Conservation (phyloP, 306 rosid species). For the Luffa acutangula region DNA sequence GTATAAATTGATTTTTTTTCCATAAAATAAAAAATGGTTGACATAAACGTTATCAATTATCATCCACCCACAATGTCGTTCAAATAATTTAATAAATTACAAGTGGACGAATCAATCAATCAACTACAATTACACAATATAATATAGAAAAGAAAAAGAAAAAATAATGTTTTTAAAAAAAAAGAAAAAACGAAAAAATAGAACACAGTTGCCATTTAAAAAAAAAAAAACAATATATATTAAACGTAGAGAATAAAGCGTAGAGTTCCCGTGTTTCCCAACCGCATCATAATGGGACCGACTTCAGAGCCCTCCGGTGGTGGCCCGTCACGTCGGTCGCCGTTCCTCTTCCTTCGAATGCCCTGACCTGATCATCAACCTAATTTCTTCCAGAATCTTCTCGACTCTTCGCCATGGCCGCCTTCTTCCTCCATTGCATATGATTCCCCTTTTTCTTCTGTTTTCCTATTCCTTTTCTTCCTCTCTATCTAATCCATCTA, state of each 20-base stretch:
- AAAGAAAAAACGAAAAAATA: too few species aligned
- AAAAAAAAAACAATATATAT: not conserved
- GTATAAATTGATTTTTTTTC: not conserved
- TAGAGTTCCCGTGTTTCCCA: not conserved
- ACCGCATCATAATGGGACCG: not conserved
- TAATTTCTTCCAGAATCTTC: not conserved
- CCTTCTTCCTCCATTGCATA: not conserved
- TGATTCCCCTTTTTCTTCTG: not conserved
- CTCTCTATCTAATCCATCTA: not conserved
- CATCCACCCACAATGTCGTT: not conserved
- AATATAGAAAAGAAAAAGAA: too few species aligned
- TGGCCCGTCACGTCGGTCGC: slow-evolving; percentile 1
- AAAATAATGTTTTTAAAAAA: too few species aligned
- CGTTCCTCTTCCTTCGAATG: not conserved
- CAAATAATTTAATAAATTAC: not conserved
- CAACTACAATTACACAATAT: not conserved
- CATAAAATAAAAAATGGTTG: not conserved
- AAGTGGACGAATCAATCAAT: not conserved
- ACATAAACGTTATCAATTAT: not conserved
- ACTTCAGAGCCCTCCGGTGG: not conserved
- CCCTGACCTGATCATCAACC: not conserved
- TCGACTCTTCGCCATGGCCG: not conserved
- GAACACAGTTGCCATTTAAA: not conserved
- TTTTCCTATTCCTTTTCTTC: not conserved
- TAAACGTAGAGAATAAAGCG: not conserved